A percentile compares a stretch with the other conserved stretches of the same genome.
These are phyloP conservation scores for Dactylonectria estremocensis DNA, from an alignment of 2,329 filamentous ascomycete genomes.

Conservation along the genomic window DNA sequence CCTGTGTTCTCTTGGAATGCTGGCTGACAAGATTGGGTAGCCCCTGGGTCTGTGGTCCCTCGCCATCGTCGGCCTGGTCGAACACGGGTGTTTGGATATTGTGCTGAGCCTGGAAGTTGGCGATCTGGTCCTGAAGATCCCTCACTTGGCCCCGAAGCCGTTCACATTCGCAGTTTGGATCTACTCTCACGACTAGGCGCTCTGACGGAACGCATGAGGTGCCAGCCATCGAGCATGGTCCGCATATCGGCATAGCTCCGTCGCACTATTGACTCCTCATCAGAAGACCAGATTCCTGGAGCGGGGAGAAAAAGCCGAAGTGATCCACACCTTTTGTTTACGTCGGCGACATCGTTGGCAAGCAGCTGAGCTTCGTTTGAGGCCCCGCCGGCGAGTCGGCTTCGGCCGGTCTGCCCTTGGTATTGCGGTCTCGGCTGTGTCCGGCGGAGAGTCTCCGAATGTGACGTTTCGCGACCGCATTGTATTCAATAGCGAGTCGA, in stretches of 20 bases:
- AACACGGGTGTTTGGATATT: constrained; percentile 14
- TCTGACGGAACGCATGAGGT: constrained; percentile 42
- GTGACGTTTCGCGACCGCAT: not conserved
- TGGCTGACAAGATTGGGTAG: not conserved
- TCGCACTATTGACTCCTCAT: constrained; percentile 36
- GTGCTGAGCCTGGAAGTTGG: constrained; percentile 35
- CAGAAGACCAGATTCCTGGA: not conserved
- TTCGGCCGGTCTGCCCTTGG: not conserved
- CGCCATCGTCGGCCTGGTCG: not conserved
- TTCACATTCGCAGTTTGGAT: constrained; percentile 42
- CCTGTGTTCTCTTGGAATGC: not conserved
- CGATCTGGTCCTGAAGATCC: constrained; percentile 33
- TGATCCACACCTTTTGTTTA: constrained; percentile 38
- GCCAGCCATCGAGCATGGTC: constrained; percentile 34
- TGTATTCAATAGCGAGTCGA: not conserved
- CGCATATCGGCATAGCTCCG: constrained; percentile 41
- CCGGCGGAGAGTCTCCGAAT: not conserved
- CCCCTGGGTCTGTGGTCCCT: constrained; percentile 24
- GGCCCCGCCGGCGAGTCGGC: constrained; percentile 29
- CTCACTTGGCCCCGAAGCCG: constrained; percentile 38
- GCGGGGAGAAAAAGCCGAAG: not conserved
- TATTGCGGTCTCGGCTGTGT: constrained; percentile 1
- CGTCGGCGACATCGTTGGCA: constrained; percentile 43
- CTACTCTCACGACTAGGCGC: constrained; percentile 37
- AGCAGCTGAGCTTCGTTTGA: constrained; percentile 41